phyloP scores from a whole-genome alignment of 257 asterid genomes.

The Solanum chiquidenum region DNA sequence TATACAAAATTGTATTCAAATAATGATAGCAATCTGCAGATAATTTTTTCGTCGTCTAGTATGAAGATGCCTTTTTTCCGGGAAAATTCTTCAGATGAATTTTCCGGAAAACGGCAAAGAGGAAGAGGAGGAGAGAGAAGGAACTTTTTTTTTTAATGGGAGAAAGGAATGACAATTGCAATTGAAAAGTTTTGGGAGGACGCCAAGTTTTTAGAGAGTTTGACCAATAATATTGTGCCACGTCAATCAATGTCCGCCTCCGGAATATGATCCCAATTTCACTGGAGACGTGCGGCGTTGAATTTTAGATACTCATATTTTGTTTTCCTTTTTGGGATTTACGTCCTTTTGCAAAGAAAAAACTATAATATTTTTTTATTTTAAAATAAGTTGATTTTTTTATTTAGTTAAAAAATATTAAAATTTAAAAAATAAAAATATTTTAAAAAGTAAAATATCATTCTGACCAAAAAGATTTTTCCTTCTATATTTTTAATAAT shows the following conservation, averaged over 20 bases:
- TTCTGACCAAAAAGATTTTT: too few relatives aligned
- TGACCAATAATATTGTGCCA: neutral
- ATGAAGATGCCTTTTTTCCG: neutral
- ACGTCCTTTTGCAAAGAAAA: neutral
- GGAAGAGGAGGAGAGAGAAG: neutral
- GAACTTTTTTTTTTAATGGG: neutral
- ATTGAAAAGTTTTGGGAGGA: neutral
- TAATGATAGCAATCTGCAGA: neutral
- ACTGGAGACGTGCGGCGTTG: neutral
- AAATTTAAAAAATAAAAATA: too few relatives aligned
- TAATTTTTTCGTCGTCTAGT: neutral
- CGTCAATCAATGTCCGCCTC: neutral
- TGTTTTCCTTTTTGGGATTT: neutral
- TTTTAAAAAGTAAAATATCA: too few relatives aligned
- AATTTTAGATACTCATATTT: neutral
- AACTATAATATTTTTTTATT: neutral
- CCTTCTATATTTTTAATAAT: too few relatives aligned
- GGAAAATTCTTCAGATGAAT: neutral
- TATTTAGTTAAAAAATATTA: too few relatives aligned
- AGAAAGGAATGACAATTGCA: neutral
- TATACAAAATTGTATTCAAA: neutral
- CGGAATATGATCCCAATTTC: neutral
- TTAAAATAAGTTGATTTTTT: too few relatives aligned
- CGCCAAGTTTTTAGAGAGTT: neutral
- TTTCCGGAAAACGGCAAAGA: slow-evolving; percentile 3